Evolutionary conservation across 306 rosid species (phyloP), one percentile per base, ranked within the genome.

Genomic region (Lablab purpureus): DNA sequence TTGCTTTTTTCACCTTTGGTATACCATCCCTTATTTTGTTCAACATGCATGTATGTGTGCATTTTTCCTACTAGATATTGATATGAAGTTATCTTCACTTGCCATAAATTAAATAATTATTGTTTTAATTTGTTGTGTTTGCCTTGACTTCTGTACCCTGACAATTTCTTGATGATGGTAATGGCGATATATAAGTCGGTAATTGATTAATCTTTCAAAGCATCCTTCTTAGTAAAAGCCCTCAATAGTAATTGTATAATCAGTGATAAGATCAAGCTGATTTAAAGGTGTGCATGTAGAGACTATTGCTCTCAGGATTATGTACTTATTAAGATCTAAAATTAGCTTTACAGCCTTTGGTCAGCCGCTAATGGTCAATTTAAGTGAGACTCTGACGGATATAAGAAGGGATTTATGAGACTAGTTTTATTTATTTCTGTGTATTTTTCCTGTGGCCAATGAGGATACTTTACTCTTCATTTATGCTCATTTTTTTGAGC

Each of bases 1-100:
- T 85, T 91, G 99, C 84, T 82, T 96, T 85, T 96, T 93, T 74
- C 99, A 96, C 91, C 96, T 96, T 63, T 96, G 99, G 99, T 86
- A 64, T 75, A 40, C 21, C 58, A 32, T 78, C 71, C 51, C 67
- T 71, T 52, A 67, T 71, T 81, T 77, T 17, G 30, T 56, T 22
- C 67, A 67, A 55, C 46, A 47, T 41, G 19, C 60, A 34, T 58
- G 13, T 78, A 40, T 77, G 63, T 51, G 27, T 36, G 22, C 68
- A 62, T 65, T 13, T 23, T 66, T 32, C 18, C 37, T 37, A 25
- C 59, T 58, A 28, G 36, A 28, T 18, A 40, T 78, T 59, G 14
- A 30, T 62, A 36, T 72, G 74, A 55, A 51, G 22, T 47, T 82
- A 43, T 58, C 71, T 71, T 64, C 73, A 15, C 64, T 37, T 65